Conservation (phyloP, 306 rosid species). For the Cucurbita argyrosperma region DNA sequence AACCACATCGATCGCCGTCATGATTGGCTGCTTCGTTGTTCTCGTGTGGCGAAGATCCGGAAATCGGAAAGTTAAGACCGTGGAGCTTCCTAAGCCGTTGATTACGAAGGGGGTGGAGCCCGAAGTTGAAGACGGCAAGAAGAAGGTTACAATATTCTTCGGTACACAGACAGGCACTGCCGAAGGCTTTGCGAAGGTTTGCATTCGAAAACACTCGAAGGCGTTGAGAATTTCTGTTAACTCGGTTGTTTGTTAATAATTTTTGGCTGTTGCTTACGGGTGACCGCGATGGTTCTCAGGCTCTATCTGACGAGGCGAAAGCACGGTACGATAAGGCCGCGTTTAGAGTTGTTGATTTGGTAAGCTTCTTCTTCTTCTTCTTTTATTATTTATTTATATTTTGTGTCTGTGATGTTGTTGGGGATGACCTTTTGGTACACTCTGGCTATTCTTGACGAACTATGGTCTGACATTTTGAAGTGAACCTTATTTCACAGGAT, state of each 20-base stretch:
- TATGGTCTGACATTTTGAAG: neutral
- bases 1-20: constrained; percentile 75
- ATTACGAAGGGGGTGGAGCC: constrained; percentile 22
- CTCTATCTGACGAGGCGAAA: constrained; percentile 78
- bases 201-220: neutral
- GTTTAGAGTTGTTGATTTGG: constrained; percentile 81
- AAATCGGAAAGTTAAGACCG: constrained; percentile 15
- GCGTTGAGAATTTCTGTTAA: neutral
- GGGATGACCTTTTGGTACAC: neutral
- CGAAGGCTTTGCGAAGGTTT: constrained; percentile 92
- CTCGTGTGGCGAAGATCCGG: constrained; percentile 69
- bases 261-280: neutral
- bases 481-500: constrained; percentile 33
- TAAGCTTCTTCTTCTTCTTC: constrained; percentile 10
- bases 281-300: constrained; percentile 23
- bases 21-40: constrained; percentile 69
- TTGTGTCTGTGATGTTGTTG: neutral
- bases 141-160: constrained; percentile 75
- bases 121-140: constrained; percentile 65
- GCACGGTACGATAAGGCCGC: constrained; percentile 68
- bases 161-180: constrained; percentile 99
- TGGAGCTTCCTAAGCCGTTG: constrained; percentile 38
- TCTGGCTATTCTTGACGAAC: neutral
- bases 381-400: too few relatives aligned
- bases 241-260: neutral